phyloP scores from a whole-genome alignment of 352 stramenopile genomes.

The Phytophthora nicotianae region DNA sequence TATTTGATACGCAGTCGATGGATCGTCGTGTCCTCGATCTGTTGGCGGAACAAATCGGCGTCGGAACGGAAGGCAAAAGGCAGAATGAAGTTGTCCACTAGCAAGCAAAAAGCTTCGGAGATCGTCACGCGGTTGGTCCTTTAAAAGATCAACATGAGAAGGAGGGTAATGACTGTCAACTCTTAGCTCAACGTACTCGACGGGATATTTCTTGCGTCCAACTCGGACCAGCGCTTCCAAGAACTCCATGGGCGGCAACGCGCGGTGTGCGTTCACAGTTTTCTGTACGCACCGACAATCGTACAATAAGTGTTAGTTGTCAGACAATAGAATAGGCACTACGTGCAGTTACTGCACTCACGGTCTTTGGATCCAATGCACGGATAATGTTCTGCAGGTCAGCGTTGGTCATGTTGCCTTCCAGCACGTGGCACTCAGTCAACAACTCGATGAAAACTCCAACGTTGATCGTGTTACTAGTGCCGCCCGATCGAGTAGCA shows the following conservation, averaged over 20 bases:
- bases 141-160: slow-evolving; percentile 11
- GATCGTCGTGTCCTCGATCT: slow-evolving; percentile 75
- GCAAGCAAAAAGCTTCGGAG: slow-evolving; percentile 77
- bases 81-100: slow-evolving; percentile 76
- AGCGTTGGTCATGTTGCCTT: slow-evolving; percentile 42
- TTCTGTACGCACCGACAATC: slow-evolving; percentile 21
- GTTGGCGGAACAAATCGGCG: slow-evolving; percentile 72
- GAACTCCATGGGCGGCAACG: slow-evolving; percentile 62
- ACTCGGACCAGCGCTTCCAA: slow-evolving; percentile 69
- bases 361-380: slow-evolving; percentile 55
- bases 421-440: slow-evolving; percentile 69
- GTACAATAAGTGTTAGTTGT: neutral
- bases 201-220: slow-evolving; percentile 65
- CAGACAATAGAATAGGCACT: neutral
- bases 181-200: slow-evolving; percentile 45
- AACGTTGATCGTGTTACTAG: slow-evolving; percentile 53
- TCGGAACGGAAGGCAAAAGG: slow-evolving; percentile 78
- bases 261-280: slow-evolving; percentile 46
- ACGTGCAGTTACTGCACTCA: slow-evolving; percentile 13
- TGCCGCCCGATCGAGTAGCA: slow-evolving; percentile 43
- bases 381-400: slow-evolving; percentile 53
- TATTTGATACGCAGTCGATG: slow-evolving; percentile 68
- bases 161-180: neutral
- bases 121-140: slow-evolving; percentile 66
- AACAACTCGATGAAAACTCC: slow-evolving; percentile 66